phyloP scores from a whole-genome alignment of 768 basidiomycete species.

The Hericium rajendrae region DNA sequence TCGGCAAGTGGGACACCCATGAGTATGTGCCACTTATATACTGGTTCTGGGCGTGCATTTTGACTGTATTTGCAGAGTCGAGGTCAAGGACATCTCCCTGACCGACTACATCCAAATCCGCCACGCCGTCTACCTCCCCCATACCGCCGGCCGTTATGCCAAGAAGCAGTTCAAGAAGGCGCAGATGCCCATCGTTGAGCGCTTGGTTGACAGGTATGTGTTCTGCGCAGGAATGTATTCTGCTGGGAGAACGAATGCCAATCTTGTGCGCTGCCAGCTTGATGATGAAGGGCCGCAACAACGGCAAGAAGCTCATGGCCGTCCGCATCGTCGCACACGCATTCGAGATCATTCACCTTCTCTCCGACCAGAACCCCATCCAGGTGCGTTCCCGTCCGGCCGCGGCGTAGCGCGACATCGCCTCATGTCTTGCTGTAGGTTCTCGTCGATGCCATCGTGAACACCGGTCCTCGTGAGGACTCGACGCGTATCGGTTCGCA shows the following conservation, averaged over 20 bases:
- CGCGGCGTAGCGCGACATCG: not conserved
- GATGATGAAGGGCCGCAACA: constrained; percentile 99
- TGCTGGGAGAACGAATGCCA: not conserved
- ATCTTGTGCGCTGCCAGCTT: constrained; percentile 38
- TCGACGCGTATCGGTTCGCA: constrained; percentile 99
- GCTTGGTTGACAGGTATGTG: constrained; percentile 88
- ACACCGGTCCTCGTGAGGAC: constrained; percentile 99
- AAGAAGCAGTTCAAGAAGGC: constrained; percentile 99
- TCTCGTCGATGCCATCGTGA: constrained; percentile 96
- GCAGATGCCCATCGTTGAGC: constrained; percentile 99
- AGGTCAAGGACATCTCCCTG: constrained; percentile 98
- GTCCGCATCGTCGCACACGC: constrained; percentile 99
- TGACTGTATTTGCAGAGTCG: constrained; percentile 49
- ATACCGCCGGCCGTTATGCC: constrained; percentile 98
- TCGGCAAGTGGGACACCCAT: constrained; percentile 98
- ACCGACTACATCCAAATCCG: constrained; percentile 99
- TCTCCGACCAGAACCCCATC: constrained; percentile 99
- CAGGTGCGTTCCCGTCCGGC: constrained; percentile 48
- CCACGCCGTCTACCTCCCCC: constrained; percentile 93
- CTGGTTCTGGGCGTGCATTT: not conserved
- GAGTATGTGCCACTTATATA: constrained; percentile 53
- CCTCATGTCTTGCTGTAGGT: constrained; percentile 37
- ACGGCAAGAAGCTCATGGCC: constrained; percentile 97
- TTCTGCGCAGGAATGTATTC: no score
- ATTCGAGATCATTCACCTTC: constrained; percentile 99